Base-by-base conservation (phyloP, 1,284 basidiomycete genomes). In the Cutaneotrichosporon spelunceum region DNA sequence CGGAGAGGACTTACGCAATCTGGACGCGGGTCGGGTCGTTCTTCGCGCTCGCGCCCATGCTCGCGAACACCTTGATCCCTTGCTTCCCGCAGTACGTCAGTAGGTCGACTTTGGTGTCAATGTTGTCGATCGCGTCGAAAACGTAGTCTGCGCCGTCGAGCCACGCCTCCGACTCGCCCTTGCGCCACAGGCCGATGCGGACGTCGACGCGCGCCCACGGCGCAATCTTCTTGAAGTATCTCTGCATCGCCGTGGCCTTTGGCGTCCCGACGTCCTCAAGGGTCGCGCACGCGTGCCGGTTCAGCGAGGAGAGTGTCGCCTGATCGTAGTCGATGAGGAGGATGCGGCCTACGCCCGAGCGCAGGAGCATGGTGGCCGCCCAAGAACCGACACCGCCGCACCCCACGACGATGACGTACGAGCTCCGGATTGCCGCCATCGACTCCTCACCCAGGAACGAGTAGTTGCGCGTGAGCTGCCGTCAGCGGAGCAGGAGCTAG, bases 11-110 rank as follows among this genome's bases (percentile, higher is more conserved):
- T 64, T 49, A 81, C 80, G 81, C 82, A 63, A 99, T 96, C 78
- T 98, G 95, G 27, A 99, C 85, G 33, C 93, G 85, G 5, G 93
- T 96, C 0, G 96, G 93, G 76, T 99, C 96, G 64, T 84, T 85
- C 80, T 99, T 99, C 8, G 94, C 91, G n/a, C 94, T 89, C 1
- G 95, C 92, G 47, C 96, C 96, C 92, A 99, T 96, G 21, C 92
- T 93, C 1, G 93, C 91, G 78, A 99, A 96, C 21, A 96, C 89
- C 81, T 90, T 90, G 77, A 93, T 86, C 36, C 82, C 75, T 66
- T 87, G 82, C 62, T 87, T 84, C 69, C 88, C 84, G 70, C 93
- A 95, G 73, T 93, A 87, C 60, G 89, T 87, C 9, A 96, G 82
- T 29, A 95, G 81, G 69, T 94, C 90, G 24, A 93, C 89, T 78